These are phyloP conservation scores for Turritis glabra DNA, from an alignment of 345 rosid genomes.

Conservation along the genomic window DNA sequence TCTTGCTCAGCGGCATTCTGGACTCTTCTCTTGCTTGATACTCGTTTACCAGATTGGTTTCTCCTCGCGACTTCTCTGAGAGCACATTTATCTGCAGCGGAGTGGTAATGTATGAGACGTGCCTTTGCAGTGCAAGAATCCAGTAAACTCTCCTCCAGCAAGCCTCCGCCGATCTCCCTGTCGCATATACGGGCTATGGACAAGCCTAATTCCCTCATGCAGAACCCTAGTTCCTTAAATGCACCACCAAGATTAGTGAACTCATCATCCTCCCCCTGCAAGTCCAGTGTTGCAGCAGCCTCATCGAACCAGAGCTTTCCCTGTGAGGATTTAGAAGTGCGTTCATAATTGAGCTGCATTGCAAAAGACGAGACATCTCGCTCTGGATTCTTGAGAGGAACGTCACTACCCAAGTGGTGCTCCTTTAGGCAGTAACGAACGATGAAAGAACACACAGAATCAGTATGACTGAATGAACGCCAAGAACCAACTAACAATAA, in stretches of 20 bases:
- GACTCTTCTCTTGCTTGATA: constrained; percentile 22
- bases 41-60: constrained; percentile 37
- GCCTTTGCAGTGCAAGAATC: constrained; percentile 83
- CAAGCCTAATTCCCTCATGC: constrained; percentile 80
- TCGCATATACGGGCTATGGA: constrained; percentile 73
- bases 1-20: constrained; percentile 20
- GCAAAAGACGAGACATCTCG: constrained; percentile 83
- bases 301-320: constrained; percentile 6
- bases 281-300: constrained; percentile 19
- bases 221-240: constrained; percentile 67
- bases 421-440: constrained; percentile 44
- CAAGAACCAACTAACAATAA: neutral
- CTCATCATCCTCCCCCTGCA: constrained; percentile 43
- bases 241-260: constrained; percentile 52
- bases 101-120: constrained; percentile 90
- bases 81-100: constrained; percentile 48
- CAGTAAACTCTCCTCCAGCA: constrained; percentile 64
- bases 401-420: constrained; percentile 81
- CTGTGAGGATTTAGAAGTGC: constrained; percentile 38
- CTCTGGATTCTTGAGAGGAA: constrained; percentile 72
- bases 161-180: constrained; percentile 64
- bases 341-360: constrained; percentile 57
- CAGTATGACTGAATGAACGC: constrained; percentile 15
- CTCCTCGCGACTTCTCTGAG: constrained; percentile 43
- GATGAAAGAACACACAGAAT: neutral